phyloP scores from a whole-genome alignment of 164 flowering plant genomes.

The Umbellularia californica region DNA sequence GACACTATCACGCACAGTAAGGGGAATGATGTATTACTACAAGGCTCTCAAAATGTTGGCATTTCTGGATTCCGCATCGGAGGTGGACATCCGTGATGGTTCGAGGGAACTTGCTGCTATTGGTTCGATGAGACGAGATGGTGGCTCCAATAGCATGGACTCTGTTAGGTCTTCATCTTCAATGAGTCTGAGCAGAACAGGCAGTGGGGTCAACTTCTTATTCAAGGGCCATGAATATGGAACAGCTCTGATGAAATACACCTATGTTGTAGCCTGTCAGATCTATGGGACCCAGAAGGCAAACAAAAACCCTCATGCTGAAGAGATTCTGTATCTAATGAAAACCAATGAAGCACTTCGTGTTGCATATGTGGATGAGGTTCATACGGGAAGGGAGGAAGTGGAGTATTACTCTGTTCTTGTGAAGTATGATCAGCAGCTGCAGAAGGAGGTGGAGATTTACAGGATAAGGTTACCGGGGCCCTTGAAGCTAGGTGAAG shows the following conservation, averaged over 20 bases:
- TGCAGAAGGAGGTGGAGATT: constrained; percentile 76
- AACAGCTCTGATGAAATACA: constrained; percentile 77
- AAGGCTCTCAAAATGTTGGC: constrained; percentile 86
- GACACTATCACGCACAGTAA: constrained; percentile 86
- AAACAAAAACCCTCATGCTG: constrained; percentile 62
- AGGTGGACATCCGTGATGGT: constrained; percentile 72
- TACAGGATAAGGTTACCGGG: constrained; percentile 85
- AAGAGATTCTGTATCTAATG: constrained; percentile 75
- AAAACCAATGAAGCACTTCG: constrained; percentile 88
- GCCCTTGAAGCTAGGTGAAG: constrained; percentile 86
- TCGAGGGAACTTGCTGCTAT: constrained; percentile 46
- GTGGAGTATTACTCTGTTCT: constrained; percentile 81
- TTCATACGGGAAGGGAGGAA: constrained; percentile 51
- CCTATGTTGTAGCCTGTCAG: constrained; percentile 90
- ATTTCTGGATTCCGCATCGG: constrained; percentile 88
- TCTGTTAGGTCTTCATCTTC: constrained; percentile 22
- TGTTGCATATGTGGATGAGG: constrained; percentile 93
- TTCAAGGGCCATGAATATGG: constrained; percentile 77
- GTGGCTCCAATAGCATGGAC: constrained; percentile 1
- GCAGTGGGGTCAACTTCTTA: constrained; percentile 53
- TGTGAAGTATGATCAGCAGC: constrained; percentile 77
- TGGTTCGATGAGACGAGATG: constrained; percentile 32
- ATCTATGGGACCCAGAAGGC: constrained; percentile 82
- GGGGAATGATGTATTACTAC: constrained; percentile 98
- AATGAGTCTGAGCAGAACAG: constrained; percentile 37